Base-by-base conservation (phyloP, 2,329 filamentous ascomycete species). In the Trichoderma atrobrunneum region DNA sequence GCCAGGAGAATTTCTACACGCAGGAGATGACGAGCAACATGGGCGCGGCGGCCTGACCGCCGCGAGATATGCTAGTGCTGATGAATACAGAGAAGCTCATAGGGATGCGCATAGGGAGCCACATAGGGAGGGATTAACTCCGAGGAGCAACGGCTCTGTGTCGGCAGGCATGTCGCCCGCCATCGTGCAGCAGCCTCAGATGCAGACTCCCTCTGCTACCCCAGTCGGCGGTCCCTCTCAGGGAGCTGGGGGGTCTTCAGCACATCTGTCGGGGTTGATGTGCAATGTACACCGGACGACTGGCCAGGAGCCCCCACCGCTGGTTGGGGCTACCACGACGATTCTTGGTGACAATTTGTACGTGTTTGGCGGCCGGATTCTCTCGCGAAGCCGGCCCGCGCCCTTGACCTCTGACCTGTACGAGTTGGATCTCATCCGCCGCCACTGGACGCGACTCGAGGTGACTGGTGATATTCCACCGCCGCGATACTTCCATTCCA, bases 301-400 rank as follows among this genome's bases (percentile, higher is more conserved):
- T 0, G 96, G 96, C 43, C 90, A 91, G 74, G 95, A 98, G 79
- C 96, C 96, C 3, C 94, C 93, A 78, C 93, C 96, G 3, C 85
- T 98, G 3, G 96, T 99, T 0, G 96, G 96, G 36, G 95, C 96
- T 6, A 98, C 96, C 0, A 98, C 96, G 0, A 98, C 96, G 0
- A 93, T 98, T 62, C 82, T 99, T 1, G 96, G 95, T 32, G 96
- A 99, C 81, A 98, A 97, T 81, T 87, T 99, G 26, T 99, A 97
- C 80, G 95, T 98, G 4, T 99, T 98, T 84, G 96, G 96, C 61
- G 96, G 96, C 8, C 89, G 95, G 68, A 90, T 97, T 76, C 84
- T 98, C 66, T 98, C 96, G 16, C 87, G 94, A 75, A 95, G 90
- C 74, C 90, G 93, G 70, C 93, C 95, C 10, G 86, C 88, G 7